Percentiles rank a stretch among this genome's conserved stretches.
Conservation (phyloP, 805 yeast species). For the Myxozyma mucilagina region DNA sequence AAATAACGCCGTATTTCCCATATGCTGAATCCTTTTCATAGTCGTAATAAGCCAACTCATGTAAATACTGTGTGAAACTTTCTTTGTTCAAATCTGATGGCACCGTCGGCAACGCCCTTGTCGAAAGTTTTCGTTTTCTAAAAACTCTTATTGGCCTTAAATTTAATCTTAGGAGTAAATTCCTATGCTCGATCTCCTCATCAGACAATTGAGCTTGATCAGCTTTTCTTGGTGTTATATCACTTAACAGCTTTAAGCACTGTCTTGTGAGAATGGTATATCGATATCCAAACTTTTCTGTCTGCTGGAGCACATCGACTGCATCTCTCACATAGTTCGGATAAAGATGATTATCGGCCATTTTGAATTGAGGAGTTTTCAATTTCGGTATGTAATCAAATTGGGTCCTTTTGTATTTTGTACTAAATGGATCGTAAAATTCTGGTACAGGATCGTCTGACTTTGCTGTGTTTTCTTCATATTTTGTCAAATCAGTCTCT, state of each 20-base stretch:
- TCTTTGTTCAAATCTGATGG: conserved; percentile 4
- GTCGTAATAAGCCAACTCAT: background rate
- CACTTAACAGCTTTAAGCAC: background rate
- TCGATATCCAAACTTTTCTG: background rate
- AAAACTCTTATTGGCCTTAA: background rate
- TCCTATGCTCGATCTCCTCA: background rate
- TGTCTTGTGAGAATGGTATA: background rate
- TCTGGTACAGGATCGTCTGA: no score
- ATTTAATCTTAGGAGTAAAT: no score
- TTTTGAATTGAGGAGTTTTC: no score
- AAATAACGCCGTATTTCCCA: conserved; percentile 1
- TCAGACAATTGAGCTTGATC: background rate
- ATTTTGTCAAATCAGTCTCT: no score
- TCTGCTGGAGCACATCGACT: background rate
- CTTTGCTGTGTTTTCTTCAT: no score
- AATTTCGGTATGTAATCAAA: no score
- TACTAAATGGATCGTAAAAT: no score
- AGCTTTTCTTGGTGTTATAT: background rate
- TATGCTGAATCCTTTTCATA: conserved; percentile 4
- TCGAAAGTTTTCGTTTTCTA: background rate
- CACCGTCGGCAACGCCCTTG: background rate
- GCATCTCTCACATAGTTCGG: background rate
- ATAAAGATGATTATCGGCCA: background rate
- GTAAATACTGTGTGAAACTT: conserved; percentile 5
- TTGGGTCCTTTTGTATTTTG: no score